Evolutionary conservation across 805 yeast genomes (phyloP).

Genomic region (Jamesozyma gamospora): DNA sequence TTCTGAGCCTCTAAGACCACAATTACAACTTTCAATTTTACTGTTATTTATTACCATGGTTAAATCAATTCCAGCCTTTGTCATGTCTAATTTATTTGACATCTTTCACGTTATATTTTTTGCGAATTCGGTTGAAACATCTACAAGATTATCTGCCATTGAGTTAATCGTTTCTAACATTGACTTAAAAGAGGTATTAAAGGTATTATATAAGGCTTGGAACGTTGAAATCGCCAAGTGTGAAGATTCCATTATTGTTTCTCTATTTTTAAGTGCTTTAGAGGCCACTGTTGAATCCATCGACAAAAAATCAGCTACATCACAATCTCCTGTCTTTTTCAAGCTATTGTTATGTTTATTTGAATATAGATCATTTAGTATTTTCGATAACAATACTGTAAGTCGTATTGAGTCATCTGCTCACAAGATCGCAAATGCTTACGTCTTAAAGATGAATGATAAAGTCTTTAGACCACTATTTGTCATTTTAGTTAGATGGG

Average conservation of each 20-base stretch:
- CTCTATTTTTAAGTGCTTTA: constrained; percentile 58
- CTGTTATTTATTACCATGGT: constrained; percentile 65
- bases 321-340: constrained; percentile 58
- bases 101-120: constrained; percentile 49
- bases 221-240: constrained; percentile 28
- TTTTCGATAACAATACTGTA: constrained; percentile 60
- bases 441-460: constrained; percentile 87
- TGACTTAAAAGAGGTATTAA: constrained; percentile 54
- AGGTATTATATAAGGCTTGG: constrained; percentile 59
- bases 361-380: constrained; percentile 52
- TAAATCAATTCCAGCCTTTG: constrained; percentile 78
- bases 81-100: constrained; percentile 56
- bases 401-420: constrained; percentile 73
- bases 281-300: constrained; percentile 55
- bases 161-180: constrained; percentile 54
- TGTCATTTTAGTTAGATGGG: constrained; percentile 83
- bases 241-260: constrained; percentile 42
- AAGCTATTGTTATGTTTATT: constrained; percentile 60
- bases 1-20: constrained; percentile 23
- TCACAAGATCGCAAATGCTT: constrained; percentile 60
- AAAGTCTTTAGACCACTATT: constrained; percentile 88
- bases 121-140: constrained; percentile 48
- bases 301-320: constrained; percentile 67
- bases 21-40: constrained; percentile 58
- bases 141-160: constrained; percentile 52